A percentile compares a stretch with the other conserved stretches of the same genome.
These are phyloP conservation scores for Chionographis japonica DNA, from an alignment of 106 monocot genomes.

Conservation along the genomic window DNA sequence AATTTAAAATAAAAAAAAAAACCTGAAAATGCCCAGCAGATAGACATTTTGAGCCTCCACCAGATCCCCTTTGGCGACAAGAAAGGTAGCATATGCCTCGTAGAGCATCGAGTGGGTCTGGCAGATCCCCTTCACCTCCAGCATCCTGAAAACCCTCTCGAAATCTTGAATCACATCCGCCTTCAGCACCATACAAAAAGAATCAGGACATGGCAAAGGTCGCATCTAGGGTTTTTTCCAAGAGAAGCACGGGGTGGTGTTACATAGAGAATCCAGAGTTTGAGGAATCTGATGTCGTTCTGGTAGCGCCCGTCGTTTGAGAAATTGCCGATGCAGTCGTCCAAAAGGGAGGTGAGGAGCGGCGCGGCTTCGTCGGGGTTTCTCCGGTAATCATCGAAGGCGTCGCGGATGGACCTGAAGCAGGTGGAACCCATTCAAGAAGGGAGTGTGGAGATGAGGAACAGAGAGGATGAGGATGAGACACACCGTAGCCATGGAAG, in stretches of 20 bases:
- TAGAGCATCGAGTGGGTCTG: slow-evolving; percentile 51
- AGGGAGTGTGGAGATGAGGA: not conserved
- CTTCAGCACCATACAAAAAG: slow-evolving; percentile 27
- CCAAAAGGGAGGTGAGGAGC: slow-evolving; percentile 26
- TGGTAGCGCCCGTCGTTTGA: slow-evolving; percentile 38
- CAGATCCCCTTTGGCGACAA: slow-evolving; percentile 36
- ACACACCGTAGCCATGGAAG: slow-evolving; percentile 33
- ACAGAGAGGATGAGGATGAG: not conserved
- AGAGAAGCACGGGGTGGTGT: not conserved
- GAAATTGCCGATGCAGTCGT: slow-evolving; percentile 55
- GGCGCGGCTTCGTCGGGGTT: slow-evolving; percentile 9
- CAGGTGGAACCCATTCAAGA: not conserved
- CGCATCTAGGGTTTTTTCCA: not conserved
- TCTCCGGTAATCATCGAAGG: slow-evolving; percentile 30
- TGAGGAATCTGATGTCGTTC: slow-evolving; percentile 61
- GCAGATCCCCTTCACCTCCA: slow-evolving; percentile 65
- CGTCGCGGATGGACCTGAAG: slow-evolving; percentile 45
- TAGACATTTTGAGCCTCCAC: slow-evolving; percentile 49
- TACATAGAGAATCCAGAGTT: slow-evolving; percentile 79
- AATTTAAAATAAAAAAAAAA: slow-evolving; percentile 4
- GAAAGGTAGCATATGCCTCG: slow-evolving; percentile 61
- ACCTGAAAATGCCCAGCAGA: slow-evolving; percentile 76
- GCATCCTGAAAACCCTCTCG: slow-evolving; percentile 40
- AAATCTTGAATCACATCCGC: slow-evolving; percentile 65
- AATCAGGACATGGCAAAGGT: not conserved